These are phyloP conservation scores for Penicillium paradoxum DNA, from an alignment of 495 filamentous ascomycete genomes.

Conservation along the genomic window DNA sequence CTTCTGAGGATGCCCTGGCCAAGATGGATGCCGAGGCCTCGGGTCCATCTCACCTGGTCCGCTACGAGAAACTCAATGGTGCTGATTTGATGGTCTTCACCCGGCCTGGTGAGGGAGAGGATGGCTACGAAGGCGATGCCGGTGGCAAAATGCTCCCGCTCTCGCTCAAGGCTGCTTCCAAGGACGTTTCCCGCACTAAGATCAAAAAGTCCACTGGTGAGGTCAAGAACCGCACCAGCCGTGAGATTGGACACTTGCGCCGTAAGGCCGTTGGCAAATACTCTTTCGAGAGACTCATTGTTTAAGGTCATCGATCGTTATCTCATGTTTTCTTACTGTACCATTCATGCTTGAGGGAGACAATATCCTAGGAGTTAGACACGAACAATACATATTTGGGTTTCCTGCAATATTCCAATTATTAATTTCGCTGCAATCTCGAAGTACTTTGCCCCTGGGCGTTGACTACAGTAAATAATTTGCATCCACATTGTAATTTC, in stretches of 20 bases:
- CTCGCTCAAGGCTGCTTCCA: slow-evolving; percentile 64
- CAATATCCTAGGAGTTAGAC: slow-evolving; percentile 24
- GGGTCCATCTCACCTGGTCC: slow-evolving; percentile 23
- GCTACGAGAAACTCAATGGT: slow-evolving; percentile 41
- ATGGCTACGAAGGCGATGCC: slow-evolving; percentile 32
- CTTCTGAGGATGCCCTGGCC: slow-evolving; percentile 7
- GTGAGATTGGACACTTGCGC: slow-evolving; percentile 68
- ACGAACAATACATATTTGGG: slow-evolving; percentile 6
- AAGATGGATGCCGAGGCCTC: slow-evolving; percentile 9
- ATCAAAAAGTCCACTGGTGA: slow-evolving; percentile 47
- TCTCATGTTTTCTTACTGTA: slow-evolving; percentile 25
- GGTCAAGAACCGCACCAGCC: slow-evolving; percentile 53
- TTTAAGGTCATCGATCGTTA: slow-evolving; percentile 33
- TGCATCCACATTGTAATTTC: background rate
- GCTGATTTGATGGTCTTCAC: slow-evolving; percentile 39
- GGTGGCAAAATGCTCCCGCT: slow-evolving; percentile 52
- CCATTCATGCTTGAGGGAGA: slow-evolving; percentile 13
- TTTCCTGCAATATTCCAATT: background rate
- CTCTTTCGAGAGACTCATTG: slow-evolving; percentile 65
- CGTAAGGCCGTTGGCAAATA: slow-evolving; percentile 72
- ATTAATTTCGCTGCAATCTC: background rate
- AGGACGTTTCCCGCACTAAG: slow-evolving; percentile 51
- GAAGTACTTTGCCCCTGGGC: background rate
- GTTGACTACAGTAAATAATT: background rate
- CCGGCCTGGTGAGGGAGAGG: slow-evolving; percentile 28